Evolutionary conservation across 176 grass and related monocot genomes (phyloP).

Genomic region (Olyra latifolia): DNA sequence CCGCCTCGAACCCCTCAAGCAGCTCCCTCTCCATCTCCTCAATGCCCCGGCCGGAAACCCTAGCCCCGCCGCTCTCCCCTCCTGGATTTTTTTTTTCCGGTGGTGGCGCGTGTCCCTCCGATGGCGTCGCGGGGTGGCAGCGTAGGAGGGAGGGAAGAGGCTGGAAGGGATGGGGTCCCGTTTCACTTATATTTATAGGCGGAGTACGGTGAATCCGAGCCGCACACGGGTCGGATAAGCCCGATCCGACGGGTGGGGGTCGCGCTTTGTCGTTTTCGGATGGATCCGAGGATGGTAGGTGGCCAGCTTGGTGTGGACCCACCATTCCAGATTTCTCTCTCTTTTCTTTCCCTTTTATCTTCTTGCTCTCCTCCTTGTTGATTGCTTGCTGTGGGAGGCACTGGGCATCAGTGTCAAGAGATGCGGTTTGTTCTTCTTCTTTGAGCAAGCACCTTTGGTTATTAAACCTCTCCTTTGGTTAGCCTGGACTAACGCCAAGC

Average conservation of each 20-base stretch:
- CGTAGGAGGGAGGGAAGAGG: neutral
- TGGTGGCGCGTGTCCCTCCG: neutral
- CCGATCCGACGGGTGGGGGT: neutral
- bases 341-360: neutral
- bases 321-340: neutral
- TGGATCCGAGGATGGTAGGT: neutral
- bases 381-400: neutral
- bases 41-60: neutral
- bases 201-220: neutral
- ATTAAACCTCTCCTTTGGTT: no score
- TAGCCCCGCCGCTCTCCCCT: neutral
- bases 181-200: neutral
- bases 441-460: no score
- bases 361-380: neutral
- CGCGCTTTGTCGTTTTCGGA: no score
- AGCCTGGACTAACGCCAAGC: no score
- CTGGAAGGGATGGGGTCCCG: neutral
- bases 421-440: neutral
- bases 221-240: neutral
- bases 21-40: constrained; percentile 53
- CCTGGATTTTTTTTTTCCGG: neutral
- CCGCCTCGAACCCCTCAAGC: constrained; percentile 53
- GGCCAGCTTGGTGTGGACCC: neutral
- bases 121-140: constrained; percentile 5
- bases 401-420: neutral